Conservation (phyloP, 495 filamentous ascomycete genomes). For the Podospora pseudopauciseta region DNA sequence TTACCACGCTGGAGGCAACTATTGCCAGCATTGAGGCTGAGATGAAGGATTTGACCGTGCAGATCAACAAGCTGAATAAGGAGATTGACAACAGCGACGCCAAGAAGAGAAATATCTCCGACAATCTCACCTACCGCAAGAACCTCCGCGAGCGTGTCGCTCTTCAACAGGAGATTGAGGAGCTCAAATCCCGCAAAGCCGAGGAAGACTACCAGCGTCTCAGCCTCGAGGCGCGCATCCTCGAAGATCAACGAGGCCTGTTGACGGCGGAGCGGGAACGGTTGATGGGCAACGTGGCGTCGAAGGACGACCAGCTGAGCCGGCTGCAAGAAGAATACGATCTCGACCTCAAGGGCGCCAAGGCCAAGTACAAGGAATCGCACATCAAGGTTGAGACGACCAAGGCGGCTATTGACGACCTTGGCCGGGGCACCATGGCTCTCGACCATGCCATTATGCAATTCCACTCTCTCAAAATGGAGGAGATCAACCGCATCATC, state of each 20-base stretch:
- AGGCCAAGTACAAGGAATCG: conserved; percentile 76
- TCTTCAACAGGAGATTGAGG: conserved; percentile 65
- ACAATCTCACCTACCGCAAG: conserved; percentile 82
- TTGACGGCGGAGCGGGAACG: conserved; percentile 48
- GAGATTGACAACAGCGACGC: conserved; percentile 72
- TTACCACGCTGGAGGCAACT: conserved; percentile 61
- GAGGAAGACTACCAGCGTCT: conserved; percentile 76
- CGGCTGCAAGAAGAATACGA: conserved; percentile 73
- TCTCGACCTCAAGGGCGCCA: conserved; percentile 79
- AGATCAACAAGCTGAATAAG: conserved; percentile 73
- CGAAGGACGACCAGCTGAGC: conserved; percentile 74
- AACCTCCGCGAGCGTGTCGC: conserved; percentile 62
- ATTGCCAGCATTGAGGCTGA: conserved; percentile 65
- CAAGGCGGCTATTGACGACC: conserved; percentile 86
- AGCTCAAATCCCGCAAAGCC: conserved; percentile 76
- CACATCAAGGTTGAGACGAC: conserved; percentile 91
- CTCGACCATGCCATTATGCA: conserved; percentile 96
- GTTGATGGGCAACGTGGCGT: conserved; percentile 68
- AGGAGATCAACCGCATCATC: conserved; percentile 92
- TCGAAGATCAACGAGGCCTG: conserved; percentile 59
- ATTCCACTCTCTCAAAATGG: conserved; percentile 95
- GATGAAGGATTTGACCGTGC: conserved; percentile 58
- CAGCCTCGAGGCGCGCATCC: conserved; percentile 58
- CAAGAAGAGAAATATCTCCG: conserved; percentile 75
- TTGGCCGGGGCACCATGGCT: conserved; percentile 72